A percentile compares a stretch with the other conserved stretches of the same genome.
phyloP scores from a whole-genome alignment of 257 asterid genomes.

The Oldenlandia corymbosa region DNA sequence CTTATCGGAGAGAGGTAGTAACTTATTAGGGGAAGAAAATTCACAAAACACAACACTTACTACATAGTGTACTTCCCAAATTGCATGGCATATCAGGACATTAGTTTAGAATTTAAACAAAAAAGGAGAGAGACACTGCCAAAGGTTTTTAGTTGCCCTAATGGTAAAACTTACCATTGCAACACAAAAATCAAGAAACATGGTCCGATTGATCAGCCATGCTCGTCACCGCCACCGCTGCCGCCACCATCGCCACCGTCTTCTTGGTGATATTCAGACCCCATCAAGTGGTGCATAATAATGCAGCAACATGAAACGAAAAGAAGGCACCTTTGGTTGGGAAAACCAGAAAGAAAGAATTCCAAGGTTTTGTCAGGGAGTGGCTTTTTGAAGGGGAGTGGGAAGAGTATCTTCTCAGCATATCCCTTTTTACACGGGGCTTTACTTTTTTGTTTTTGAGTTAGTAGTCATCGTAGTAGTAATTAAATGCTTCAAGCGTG shows the following conservation, averaged over 20 bases:
- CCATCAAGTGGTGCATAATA: neutral
- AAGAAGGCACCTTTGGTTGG: neutral
- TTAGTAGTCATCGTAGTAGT: too few species aligned
- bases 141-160: slow-evolving; percentile 29
- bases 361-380: neutral
- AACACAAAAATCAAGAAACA: neutral
- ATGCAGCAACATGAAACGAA: neutral
- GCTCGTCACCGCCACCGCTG: neutral
- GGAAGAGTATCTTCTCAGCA: slow-evolving; percentile 27
- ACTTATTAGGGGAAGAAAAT: neutral
- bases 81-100: neutral
- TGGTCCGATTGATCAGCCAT: neutral
- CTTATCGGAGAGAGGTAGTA: neutral
- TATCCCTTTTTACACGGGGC: slow-evolving; percentile 5
- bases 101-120: neutral
- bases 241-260: neutral
- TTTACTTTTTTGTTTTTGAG: neutral
- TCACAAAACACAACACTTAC: neutral
- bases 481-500: too few species aligned
- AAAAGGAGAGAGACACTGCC: slow-evolving; percentile 10
- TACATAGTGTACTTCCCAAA: neutral
- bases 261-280: slow-evolving; percentile 4
- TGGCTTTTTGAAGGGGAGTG: slow-evolving; percentile 16
- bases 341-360: neutral
- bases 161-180: slow-evolving; percentile 19